Conservation (phyloP, 768 basidiomycete genomes). For the Leucocoprinus sp. region DNA sequence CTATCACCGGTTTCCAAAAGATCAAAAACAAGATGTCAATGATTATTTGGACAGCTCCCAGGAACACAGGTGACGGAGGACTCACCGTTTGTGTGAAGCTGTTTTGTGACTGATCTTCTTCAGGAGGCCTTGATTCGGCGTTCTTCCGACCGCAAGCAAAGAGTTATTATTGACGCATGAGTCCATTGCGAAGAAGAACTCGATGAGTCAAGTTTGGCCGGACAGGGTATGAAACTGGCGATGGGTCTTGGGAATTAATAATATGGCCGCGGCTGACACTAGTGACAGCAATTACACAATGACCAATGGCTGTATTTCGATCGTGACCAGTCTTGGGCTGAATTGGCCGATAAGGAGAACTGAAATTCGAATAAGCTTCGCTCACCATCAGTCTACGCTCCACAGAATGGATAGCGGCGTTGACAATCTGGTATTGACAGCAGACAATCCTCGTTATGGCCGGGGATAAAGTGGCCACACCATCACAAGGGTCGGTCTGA, state of each 20-base stretch:
- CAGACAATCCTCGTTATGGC: background rate
- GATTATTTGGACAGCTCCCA: conserved; percentile 2
- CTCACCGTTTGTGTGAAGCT: conserved; percentile 12
- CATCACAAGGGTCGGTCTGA: background rate
- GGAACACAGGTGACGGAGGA: background rate
- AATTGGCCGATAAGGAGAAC: background rate
- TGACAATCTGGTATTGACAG: conserved; percentile 1
- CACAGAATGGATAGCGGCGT: background rate
- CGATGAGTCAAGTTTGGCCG: conserved; percentile 6
- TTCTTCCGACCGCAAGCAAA: conserved; percentile 8
- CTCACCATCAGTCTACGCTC: background rate
- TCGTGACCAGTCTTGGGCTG: conserved; percentile 10
- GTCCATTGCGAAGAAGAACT: conserved; percentile 9
- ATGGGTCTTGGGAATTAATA: conserved; percentile 5
- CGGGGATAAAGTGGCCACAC: background rate
- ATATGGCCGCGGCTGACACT: conserved; percentile 14
- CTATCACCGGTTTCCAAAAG: background rate
- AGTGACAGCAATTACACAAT: background rate
- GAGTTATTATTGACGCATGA: conserved; percentile 10
- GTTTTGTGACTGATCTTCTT: conserved; percentile 14
- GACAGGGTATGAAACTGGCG: background rate
- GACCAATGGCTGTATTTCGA: conserved; percentile 10
- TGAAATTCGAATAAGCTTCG: conserved; percentile 1
- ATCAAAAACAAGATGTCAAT: conserved; percentile 2
- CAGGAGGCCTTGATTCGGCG: conserved; percentile 5